Percentiles rank a stretch among this genome's conserved stretches.
phyloP scores from a whole-genome alignment of 108 stramenopile species.

The Phaeodactylum tricornutum region DNA sequence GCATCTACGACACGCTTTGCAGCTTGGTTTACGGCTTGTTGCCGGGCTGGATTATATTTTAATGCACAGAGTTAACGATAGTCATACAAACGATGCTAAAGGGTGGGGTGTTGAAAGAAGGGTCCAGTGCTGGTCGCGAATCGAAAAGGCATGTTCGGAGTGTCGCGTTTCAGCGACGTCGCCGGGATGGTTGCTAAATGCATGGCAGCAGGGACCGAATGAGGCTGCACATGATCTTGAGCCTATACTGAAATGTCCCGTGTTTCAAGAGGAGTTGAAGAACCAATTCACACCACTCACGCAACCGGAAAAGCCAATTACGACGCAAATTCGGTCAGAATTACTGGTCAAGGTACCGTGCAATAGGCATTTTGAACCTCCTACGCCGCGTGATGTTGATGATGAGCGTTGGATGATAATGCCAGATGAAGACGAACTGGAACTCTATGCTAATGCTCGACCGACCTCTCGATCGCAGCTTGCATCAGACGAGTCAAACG shows the following conservation, averaged over 20 bases:
- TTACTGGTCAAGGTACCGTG: constrained; percentile 1
- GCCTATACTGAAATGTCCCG: constrained; percentile 43
- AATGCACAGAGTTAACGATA: too few species aligned
- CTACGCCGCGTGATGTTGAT: constrained; percentile 32
- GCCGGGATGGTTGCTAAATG: constrained; percentile 25
- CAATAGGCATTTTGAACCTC: too few species aligned
- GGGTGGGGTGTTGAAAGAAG: too few species aligned
- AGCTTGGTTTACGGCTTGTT: constrained; percentile 46
- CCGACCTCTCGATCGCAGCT: neutral
- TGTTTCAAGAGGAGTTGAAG: constrained; percentile 39
- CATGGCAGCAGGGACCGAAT: constrained; percentile 51
- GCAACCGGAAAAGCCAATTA: constrained; percentile 29
- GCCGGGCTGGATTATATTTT: constrained; percentile 53
- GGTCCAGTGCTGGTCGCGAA: too few species aligned
- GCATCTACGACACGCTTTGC: constrained; percentile 42
- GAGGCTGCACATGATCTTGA: constrained; percentile 10
- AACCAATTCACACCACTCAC: constrained; percentile 23
- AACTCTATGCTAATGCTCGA: constrained; percentile 9
- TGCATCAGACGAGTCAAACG: neutral
- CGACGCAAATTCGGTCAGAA: constrained; percentile 25
- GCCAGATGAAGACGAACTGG: constrained; percentile 11
- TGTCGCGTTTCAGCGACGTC: too few species aligned
- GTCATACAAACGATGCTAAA: too few species aligned
- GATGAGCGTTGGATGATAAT: constrained; percentile 54
- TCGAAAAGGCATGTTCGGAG: too few species aligned